Conservation (phyloP, 805 yeast species). For the Komagataella kurtzmanii region DNA sequence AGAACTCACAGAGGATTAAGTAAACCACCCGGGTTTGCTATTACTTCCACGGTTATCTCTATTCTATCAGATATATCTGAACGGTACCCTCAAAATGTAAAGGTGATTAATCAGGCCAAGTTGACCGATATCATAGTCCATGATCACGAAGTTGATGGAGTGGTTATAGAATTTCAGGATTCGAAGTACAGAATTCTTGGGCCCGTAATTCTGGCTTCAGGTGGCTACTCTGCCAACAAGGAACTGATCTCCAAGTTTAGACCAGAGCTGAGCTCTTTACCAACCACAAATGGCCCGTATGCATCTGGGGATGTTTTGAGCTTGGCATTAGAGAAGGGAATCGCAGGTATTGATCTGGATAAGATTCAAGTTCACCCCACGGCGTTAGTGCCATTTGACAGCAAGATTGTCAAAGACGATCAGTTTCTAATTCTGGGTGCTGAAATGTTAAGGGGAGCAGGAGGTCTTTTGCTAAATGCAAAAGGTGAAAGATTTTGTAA, state of each 20-base stretch:
- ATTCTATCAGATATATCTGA: conserved; percentile 31
- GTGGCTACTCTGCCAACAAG: conserved; percentile 49
- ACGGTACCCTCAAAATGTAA: conserved; percentile 23
- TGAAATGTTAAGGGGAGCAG: conserved; percentile 54
- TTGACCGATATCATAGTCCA: conserved; percentile 25
- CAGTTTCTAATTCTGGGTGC: conserved; percentile 40
- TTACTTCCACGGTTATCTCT: conserved; percentile 39
- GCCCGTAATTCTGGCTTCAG: conserved; percentile 50
- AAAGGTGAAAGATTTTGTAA: conserved; percentile 10
- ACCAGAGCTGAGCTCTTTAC: conserved; percentile 42
- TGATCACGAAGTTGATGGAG: conserved; percentile 7
- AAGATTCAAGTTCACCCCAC: conserved; percentile 61
- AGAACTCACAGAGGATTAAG: conserved; percentile 75
- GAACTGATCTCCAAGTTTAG: conserved; percentile 40
- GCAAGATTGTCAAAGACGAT: conserved; percentile 19
- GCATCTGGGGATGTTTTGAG: conserved; percentile 56
- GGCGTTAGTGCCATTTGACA: conserved; percentile 41
- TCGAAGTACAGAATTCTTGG: conserved; percentile 23
- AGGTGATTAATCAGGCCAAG: conserved; percentile 17
- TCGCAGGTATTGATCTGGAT: conserved; percentile 46
- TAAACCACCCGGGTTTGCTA: conserved; percentile 53
- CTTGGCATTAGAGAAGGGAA: conserved; percentile 35
- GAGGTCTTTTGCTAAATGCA: conserved; percentile 41
- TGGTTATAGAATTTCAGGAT: conserved; percentile 15
- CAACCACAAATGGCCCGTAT: conserved; percentile 48